Base-by-base conservation (phyloP, 140 eudicot genomes). In the Erigeron philadelphicus region DNA sequence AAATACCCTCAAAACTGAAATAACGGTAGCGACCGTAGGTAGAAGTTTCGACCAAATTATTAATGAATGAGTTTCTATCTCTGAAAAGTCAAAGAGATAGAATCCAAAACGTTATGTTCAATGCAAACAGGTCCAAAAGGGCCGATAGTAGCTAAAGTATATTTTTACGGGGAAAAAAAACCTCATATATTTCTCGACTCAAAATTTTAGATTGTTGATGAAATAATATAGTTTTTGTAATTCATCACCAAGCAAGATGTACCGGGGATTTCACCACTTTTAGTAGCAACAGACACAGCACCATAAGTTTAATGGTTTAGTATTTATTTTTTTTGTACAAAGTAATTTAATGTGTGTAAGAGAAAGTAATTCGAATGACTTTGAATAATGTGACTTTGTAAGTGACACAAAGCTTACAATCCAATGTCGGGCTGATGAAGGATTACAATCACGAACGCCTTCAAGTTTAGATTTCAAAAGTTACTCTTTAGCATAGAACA, bases 351-450 rank as follows among this genome's bases (percentile, higher is more conserved):
- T 25, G 15, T n/a, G 56, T n/a, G 18, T 8, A 18, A 9, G 65
- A 61, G 11, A 25, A 43, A 52, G 55, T 55, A 13, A 54, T 60
- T 52, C 5, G 62, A 17, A 50, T n/a, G 40, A 53, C 8, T 8
- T 45, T 11, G 58, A 31, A 59, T 23, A 59, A 10, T 11, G 2
- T 23, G 17, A 21, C 61, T 56, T 61, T 12, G 9, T n/a, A 38
- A 55, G 63, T 40, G 72, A 49, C 67, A 66, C 78, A 70, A 64
- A 31, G 59, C 97, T 83, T 86, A 89, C 98, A 76, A 92, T 81
- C 98, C 98, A 92, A 66, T 92, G 96, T 19, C 98, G 95, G 58
- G 96, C 98, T 61, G 95, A 79, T 61, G 84, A 79, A 52, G 96
- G 89, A 76, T 92, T 84, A 81, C 92, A 86, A 72, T 92, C 95